Base-by-base conservation (phyloP, 2,329 filamentous ascomycete genomes). In the Claviceps digitariae region DNA sequence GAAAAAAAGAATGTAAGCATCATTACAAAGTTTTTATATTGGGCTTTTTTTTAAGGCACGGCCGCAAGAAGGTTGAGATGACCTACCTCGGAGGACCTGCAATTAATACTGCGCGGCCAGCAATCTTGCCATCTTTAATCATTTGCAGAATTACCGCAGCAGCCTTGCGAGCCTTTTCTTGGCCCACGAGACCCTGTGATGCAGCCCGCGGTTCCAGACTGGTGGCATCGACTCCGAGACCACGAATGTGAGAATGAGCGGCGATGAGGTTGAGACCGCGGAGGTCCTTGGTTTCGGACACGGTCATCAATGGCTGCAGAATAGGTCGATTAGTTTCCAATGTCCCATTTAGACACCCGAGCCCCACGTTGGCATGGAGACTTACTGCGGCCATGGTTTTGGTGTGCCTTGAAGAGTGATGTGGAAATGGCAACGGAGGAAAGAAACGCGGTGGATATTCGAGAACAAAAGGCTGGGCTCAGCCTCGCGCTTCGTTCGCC, bases 71-170 rank as follows among this genome's bases (percentile, higher is more conserved):
- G 13, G 12, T 20, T 41, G 10, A 20, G 6, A 43, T 7, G 3
- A 17, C 17, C 23, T 71, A 83, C 82, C 82, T 91, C 4, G 93
- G 93, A 56, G 93, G 93, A 0, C 93, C 93, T 49, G 93, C 91
- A 63, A 98, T 95, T 62, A 98, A 75, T 34, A 96, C 87, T 36
- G 93, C 93, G 64, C 91, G 83, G 52, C 93, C 93, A 55, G 93
- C 93, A 72, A 98, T 97, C 76, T 96, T 97, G 65, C 91, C 91
- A 66, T 96, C 90, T 73, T 95, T 96, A 63, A 95, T 94, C 93
- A 98, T 98, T 74, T 95, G 90, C 57, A 98, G 74, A 63, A 98
- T 95, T 49, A 98, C 86, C 1, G 91, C 93, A 3, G 93, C 93
- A 10, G 93, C 93, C 72, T 96, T 97, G 56, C 93, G 84, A 54